These are phyloP conservation scores for Podospora australis DNA, from an alignment of 495 filamentous ascomycete species.

Conservation along the genomic window DNA sequence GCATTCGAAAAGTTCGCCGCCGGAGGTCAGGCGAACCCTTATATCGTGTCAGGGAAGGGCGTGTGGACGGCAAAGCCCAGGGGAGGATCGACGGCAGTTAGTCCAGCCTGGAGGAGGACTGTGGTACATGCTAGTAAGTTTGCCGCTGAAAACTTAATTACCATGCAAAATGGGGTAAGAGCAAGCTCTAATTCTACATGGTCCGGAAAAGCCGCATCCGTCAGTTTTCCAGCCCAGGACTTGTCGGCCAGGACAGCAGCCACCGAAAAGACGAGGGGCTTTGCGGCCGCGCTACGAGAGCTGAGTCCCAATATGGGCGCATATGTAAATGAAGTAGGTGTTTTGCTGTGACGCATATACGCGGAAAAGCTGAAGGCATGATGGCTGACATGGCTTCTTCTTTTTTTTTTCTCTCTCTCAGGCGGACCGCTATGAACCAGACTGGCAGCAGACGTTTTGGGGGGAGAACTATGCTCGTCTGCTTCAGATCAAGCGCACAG, in stretches of 20 bases:
- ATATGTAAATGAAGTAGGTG: slow-evolving; percentile 42
- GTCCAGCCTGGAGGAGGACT: slow-evolving; percentile 52
- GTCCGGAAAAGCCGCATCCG: background rate
- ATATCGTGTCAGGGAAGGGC: slow-evolving; percentile 31
- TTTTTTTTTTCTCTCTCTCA: background rate
- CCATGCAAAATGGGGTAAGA: too few species aligned
- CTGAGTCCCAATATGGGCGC: slow-evolving; percentile 32
- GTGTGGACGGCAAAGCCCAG: slow-evolving; percentile 34
- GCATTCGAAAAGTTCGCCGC: slow-evolving; percentile 18
- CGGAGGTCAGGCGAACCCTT: slow-evolving; percentile 9
- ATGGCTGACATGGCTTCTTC: too few species aligned
- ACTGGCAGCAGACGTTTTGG: slow-evolving; percentile 45
- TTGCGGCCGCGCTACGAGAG: slow-evolving; percentile 34
- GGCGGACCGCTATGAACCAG: slow-evolving; percentile 42
- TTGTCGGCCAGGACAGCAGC: slow-evolving; percentile 32
- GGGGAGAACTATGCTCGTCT: slow-evolving; percentile 44
- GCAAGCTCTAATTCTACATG: too few species aligned
- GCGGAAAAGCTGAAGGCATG: too few species aligned
- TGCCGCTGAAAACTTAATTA: background rate
- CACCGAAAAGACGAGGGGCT: slow-evolving; percentile 33
- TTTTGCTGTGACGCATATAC: too few species aligned
- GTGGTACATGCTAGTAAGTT: slow-evolving; percentile 34
- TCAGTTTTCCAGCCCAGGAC: slow-evolving; percentile 27
- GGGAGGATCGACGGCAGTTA: slow-evolving; percentile 38
- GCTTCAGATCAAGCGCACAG: slow-evolving; percentile 42